These are phyloP conservation scores for Kodamaea fukazawae DNA, from an alignment of 805 yeast genomes.

Conservation along the genomic window DNA sequence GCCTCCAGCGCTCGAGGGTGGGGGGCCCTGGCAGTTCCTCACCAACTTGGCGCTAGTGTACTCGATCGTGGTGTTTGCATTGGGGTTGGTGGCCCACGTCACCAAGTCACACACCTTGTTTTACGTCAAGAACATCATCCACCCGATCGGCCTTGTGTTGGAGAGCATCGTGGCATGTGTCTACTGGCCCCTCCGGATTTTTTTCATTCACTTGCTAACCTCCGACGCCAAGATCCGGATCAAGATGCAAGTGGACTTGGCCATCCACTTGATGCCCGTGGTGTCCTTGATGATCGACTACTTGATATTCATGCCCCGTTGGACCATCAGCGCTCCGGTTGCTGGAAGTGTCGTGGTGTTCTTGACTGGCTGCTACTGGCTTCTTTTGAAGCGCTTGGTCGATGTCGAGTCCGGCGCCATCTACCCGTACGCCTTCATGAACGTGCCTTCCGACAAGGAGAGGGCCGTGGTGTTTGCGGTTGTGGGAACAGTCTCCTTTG, in stretches of 20 bases:
- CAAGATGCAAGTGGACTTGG: slow-evolving; percentile 51
- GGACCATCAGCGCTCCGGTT: slow-evolving; percentile 30
- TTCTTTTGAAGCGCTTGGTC: slow-evolving; percentile 46
- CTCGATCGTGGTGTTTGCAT: slow-evolving; percentile 14
- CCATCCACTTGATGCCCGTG: slow-evolving; percentile 61
- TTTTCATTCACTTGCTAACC: slow-evolving; percentile 49
- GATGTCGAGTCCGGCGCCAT: slow-evolving; percentile 45
- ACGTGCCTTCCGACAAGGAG: slow-evolving; percentile 44
- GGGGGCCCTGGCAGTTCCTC: slow-evolving; percentile 70
- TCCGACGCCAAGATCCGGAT: slow-evolving; percentile 32
- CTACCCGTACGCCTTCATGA: slow-evolving; percentile 69
- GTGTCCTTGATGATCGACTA: slow-evolving; percentile 53
- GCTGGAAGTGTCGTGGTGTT: slow-evolving; percentile 40
- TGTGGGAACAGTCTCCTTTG: slow-evolving; percentile 37
- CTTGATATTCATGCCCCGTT: slow-evolving; percentile 48
- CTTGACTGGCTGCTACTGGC: slow-evolving; percentile 52
- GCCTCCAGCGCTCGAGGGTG: slow-evolving; percentile 50
- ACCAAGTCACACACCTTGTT: slow-evolving; percentile 23
- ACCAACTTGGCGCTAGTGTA: slow-evolving; percentile 44
- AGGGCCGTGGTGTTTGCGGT: slow-evolving; percentile 48
- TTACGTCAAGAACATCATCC: slow-evolving; percentile 37
- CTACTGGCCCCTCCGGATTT: slow-evolving; percentile 67
- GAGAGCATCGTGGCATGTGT: slow-evolving; percentile 61
- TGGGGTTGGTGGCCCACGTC: slow-evolving; percentile 35
- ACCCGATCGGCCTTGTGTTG: slow-evolving; percentile 55